A percentile compares a stretch with the other conserved stretches of the same genome.
Evolutionary conservation across 2,329 filamentous ascomycete genomes (phyloP).

Genomic region (Alternaria gaisen): DNA sequence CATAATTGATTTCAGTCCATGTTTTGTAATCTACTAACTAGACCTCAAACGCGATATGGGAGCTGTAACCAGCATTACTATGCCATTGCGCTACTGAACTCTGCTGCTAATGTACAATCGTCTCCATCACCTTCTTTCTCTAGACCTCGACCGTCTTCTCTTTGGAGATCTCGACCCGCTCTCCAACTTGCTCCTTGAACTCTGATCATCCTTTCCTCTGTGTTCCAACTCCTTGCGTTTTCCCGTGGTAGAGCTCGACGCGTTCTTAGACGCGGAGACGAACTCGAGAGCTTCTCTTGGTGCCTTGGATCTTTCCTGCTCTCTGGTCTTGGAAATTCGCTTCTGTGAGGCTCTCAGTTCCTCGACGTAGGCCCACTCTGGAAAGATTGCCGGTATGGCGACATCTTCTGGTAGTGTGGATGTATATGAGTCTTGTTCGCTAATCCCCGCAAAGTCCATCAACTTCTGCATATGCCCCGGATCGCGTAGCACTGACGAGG

Average conservation of each 20-base stretch:
- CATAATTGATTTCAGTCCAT: not conserved
- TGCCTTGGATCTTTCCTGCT: slow-evolving; percentile 38
- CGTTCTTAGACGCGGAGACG: slow-evolving; percentile 41
- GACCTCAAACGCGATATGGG: not conserved
- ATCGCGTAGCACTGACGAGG: slow-evolving; percentile 73
- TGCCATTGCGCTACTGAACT: not conserved
- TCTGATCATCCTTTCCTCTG: slow-evolving; percentile 32
- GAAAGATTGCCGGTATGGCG: slow-evolving; percentile 53
- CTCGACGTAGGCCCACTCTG: slow-evolving; percentile 56
- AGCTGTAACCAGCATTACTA: not conserved
- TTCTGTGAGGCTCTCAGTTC: slow-evolving; percentile 54
- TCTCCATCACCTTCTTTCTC: slow-evolving; percentile 20
- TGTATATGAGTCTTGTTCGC: slow-evolving; percentile 68
- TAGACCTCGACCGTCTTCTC: slow-evolving; percentile 37
- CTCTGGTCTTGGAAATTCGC: slow-evolving; percentile 44
- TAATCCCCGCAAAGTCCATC: slow-evolving; percentile 71
- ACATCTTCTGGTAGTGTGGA: slow-evolving; percentile 61
- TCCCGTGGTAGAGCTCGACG: slow-evolving; percentile 26
- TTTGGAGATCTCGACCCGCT: slow-evolving; percentile 45
- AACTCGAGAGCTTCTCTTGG: slow-evolving; percentile 47
- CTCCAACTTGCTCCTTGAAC: slow-evolving; percentile 26
- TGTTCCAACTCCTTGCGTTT: slow-evolving; percentile 47
- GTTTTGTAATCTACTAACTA: not conserved
- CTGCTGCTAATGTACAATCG: slow-evolving; percentile 1
- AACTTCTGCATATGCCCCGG: slow-evolving; percentile 77